A percentile compares a stretch with the other conserved stretches of the same genome.
phyloP scores from a whole-genome alignment of 345 rosid species.

The Hibiscus syriacus region DNA sequence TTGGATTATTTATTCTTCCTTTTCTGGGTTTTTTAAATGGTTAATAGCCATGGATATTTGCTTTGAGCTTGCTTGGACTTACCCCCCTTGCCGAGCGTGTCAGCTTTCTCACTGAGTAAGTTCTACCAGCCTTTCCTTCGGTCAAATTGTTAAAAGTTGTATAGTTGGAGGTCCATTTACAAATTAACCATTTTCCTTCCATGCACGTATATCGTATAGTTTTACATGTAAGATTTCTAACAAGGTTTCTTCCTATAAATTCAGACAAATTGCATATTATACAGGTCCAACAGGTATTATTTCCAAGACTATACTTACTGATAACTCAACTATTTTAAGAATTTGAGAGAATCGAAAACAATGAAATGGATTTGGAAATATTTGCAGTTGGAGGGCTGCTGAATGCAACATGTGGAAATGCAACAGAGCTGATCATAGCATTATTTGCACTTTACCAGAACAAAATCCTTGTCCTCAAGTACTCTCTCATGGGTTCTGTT shows the following conservation, averaged over 20 bases:
- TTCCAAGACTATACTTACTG: neutral
- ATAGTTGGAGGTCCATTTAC: neutral
- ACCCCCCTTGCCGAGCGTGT: slow-evolving; percentile 78
- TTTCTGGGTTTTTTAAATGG: neutral
- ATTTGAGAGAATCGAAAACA: neutral
- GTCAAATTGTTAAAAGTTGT: neutral
- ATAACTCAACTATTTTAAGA: neutral
- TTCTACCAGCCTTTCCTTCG: no score
- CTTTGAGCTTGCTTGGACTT: slow-evolving; percentile 69
- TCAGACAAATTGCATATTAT: slow-evolving; percentile 82
- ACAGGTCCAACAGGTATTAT: slow-evolving; percentile 88
- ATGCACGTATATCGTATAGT: neutral
- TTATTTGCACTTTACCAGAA: slow-evolving; percentile 58
- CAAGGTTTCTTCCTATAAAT: neutral
- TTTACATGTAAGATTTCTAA: neutral
- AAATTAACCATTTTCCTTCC: neutral
- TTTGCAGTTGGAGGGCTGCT: slow-evolving; percentile 79
- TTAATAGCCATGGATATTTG: slow-evolving; percentile 69
- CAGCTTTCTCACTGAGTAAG: slow-evolving; percentile 89
- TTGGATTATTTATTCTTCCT: neutral
- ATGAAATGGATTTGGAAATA: neutral
- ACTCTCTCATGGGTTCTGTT: slow-evolving; percentile 79
- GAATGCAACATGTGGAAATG: slow-evolving; percentile 95
- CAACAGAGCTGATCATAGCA: slow-evolving; percentile 87
- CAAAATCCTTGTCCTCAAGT: slow-evolving; percentile 70